phyloP scores from a whole-genome alignment of 148 eudicot genomes.

The Vaccinium darrowii region DNA sequence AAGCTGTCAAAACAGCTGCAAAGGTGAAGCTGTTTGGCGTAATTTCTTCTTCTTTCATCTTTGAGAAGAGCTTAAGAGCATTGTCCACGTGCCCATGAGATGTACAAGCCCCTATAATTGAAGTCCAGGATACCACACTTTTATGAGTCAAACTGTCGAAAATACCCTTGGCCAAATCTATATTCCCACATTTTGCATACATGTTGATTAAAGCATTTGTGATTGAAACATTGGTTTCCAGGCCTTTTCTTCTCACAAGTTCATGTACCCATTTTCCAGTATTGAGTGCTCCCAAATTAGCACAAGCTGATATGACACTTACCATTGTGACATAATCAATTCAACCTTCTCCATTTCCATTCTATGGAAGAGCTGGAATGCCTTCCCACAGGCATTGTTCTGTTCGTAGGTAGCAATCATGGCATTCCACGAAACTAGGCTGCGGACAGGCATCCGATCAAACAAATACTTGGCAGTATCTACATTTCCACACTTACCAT shows the following conservation, averaged over 20 bases:
- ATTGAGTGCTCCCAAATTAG: conserved; percentile 20
- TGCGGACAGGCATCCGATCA: conserved; percentile 18
- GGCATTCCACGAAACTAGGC: conserved; percentile 37
- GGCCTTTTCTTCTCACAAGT: conserved; percentile 23
- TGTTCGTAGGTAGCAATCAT: conserved; percentile 32
- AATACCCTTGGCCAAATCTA: conserved; percentile 19
- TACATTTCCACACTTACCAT: conserved; percentile 26
- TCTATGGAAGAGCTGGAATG: conserved; percentile 18
- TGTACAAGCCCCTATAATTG: conserved; percentile 31
- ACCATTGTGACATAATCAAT: conserved; percentile 29
- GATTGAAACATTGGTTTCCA: conserved; percentile 25
- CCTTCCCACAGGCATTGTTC: conserved; percentile 18
- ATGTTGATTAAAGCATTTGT: conserved; percentile 27
- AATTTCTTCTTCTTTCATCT: conserved; percentile 27
- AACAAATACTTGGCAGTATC: conserved; percentile 20
- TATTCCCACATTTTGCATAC: conserved; percentile 28
- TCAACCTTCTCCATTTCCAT: conserved; percentile 17
- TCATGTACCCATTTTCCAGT: conserved; percentile 28
- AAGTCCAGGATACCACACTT: conserved; percentile 32
- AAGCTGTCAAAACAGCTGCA: conserved; percentile 32
- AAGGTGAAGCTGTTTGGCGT: conserved; percentile 32
- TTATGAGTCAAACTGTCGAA: conserved; percentile 20
- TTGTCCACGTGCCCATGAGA: conserved; percentile 31
- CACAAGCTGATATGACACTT: conserved; percentile 28
- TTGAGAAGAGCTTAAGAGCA: conserved; percentile 23